These are phyloP conservation scores for Histomonas meleagridis DNA, from an alignment of 208 protist genomes.

Conservation along the genomic window DNA sequence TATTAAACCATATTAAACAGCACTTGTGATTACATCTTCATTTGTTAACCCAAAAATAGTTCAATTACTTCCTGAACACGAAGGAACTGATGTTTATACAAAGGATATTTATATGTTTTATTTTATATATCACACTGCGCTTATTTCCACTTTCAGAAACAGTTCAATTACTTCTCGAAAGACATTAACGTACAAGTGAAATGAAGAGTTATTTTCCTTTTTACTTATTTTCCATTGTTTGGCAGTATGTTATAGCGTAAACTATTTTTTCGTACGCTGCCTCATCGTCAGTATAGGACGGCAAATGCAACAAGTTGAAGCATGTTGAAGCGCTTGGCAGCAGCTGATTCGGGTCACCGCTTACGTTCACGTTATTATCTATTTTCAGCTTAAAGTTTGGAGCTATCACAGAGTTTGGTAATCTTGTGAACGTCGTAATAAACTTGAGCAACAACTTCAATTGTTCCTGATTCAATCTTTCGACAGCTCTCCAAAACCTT, in stretches of 20 bases:
- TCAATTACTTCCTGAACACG: too few relatives aligned
- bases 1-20: too few relatives aligned
- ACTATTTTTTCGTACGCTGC: neutral
- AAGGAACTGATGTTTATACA: too few relatives aligned
- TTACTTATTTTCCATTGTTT: slow-evolving; percentile 32
- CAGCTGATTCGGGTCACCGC: neutral
- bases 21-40: too few relatives aligned
- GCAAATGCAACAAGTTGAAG: neutral
- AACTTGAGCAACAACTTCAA: neutral
- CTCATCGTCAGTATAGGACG: neutral
- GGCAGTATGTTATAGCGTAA: neutral
- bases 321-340: slow-evolving; percentile 31
- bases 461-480: neutral
- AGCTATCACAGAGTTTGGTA: neutral
- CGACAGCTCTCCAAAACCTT: neutral
- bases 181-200: too few relatives aligned
- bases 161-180: too few relatives aligned
- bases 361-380: neutral
- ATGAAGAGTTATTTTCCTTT: too few relatives aligned
- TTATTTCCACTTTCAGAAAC: too few relatives aligned
- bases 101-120: too few relatives aligned
- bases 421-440: slow-evolving; percentile 32
- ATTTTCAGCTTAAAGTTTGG: neutral
- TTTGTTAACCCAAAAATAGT: too few relatives aligned
- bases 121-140: too few relatives aligned